Percentiles rank a stretch among this genome's conserved stretches.
These are phyloP conservation scores for Trypanosoma congolense DNA, from an alignment of 208 protist species.

Conservation along the genomic window DNA sequence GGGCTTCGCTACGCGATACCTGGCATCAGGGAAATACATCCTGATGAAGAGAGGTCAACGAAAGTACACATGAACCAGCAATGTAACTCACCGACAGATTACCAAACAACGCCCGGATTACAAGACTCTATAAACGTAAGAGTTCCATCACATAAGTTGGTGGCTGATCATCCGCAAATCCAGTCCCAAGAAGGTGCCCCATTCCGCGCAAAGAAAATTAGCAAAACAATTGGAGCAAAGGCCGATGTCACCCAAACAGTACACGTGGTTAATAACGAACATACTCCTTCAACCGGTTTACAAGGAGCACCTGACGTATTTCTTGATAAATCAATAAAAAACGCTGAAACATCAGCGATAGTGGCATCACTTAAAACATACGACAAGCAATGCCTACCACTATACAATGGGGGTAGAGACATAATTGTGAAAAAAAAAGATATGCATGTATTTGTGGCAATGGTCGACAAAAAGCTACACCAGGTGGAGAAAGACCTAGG, in stretches of 20 bases:
- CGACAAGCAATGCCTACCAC: conserved; percentile 30
- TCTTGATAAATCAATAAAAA: too few species aligned
- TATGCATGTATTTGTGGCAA: conserved; percentile 34
- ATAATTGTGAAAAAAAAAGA: conserved; percentile 30
- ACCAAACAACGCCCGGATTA: background rate
- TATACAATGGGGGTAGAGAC: conserved; percentile 42
- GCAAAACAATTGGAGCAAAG: too few species aligned
- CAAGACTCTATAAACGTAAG: conserved; percentile 9
- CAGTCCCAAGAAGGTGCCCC: too few species aligned
- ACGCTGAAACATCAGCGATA: too few species aligned
- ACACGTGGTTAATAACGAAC: too few species aligned
- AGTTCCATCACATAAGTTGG: background rate
- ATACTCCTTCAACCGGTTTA: too few species aligned
- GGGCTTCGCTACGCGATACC: conserved; percentile 48
- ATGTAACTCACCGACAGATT: background rate
- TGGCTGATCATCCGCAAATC: too few species aligned
- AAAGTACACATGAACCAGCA: conserved; percentile 5
- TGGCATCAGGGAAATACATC: conserved; percentile 32
- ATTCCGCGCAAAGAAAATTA: too few species aligned
- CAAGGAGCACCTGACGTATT: too few species aligned
- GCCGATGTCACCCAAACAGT: too few species aligned
- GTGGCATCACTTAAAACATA: too few species aligned
- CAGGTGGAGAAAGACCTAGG: conserved; percentile 33
- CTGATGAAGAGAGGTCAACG: conserved; percentile 11
- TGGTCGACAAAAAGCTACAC: conserved; percentile 27